Percentiles rank a stretch among this genome's conserved stretches.
phyloP scores from a whole-genome alignment of 495 filamentous ascomycete species.

The Aspergillus ellipticus region DNA sequence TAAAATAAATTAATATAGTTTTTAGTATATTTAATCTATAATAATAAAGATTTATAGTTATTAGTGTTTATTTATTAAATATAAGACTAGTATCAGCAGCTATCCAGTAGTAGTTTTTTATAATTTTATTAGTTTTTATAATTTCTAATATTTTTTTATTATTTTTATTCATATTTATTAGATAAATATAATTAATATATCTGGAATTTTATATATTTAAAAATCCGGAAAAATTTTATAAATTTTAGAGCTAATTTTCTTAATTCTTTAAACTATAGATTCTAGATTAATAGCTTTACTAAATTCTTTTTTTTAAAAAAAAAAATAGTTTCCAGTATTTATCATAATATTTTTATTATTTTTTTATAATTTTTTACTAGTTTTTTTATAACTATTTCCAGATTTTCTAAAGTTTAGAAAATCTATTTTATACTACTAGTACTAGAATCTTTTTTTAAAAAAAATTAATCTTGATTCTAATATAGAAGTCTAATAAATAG shows the following conservation, averaged over 20 bases:
- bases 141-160: too few species aligned
- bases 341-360: background rate
- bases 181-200: background rate
- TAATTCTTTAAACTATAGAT: background rate
- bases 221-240: background rate
- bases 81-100: too few species aligned
- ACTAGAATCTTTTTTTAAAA: background rate
- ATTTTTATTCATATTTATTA: background rate
- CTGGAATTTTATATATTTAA: background rate
- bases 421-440: background rate
- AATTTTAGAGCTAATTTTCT: background rate
- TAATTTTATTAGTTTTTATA: too few species aligned
- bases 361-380: background rate
- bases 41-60: too few species aligned
- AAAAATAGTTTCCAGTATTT: background rate
- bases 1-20: too few species aligned
- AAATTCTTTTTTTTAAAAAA: background rate
- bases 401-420: background rate
- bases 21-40: too few species aligned
- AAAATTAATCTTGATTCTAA: too few species aligned
- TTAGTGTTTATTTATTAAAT: too few species aligned
- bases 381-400: background rate
- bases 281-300: background rate
- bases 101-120: too few species aligned
- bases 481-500: too few species aligned